These are phyloP conservation scores for Fusarium avenaceum DNA, from an alignment of 2,329 filamentous ascomycete genomes.

Conservation along the genomic window DNA sequence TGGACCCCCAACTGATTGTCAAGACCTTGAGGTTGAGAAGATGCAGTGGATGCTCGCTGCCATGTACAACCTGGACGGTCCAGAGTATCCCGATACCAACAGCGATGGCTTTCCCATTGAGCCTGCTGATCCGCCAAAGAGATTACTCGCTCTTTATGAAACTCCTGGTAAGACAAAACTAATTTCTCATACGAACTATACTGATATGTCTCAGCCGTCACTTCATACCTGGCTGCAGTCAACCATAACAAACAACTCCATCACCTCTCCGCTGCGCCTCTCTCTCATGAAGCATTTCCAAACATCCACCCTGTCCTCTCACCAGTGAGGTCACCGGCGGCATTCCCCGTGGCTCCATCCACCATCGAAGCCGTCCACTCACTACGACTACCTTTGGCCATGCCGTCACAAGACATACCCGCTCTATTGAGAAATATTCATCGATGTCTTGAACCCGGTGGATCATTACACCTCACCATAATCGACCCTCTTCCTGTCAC, in stretches of 20 bases:
- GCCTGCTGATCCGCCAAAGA: constrained; percentile 18
- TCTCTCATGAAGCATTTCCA: constrained; percentile 52
- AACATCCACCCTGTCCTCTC: constrained; percentile 59
- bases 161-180: constrained; percentile 16
- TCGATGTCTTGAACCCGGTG: constrained; percentile 68
- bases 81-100: not conserved
- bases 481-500: constrained; percentile 72
- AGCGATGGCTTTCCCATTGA: constrained; percentile 46
- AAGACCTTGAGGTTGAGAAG: constrained; percentile 64
- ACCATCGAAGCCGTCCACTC: constrained; percentile 65
- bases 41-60: constrained; percentile 72
- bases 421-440: constrained; percentile 69
- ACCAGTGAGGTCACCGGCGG: constrained; percentile 54
- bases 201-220: constrained; percentile 15
- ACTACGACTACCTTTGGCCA: constrained; percentile 68
- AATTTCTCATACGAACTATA: fast-evolving
- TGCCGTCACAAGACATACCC: constrained; percentile 69
- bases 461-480: constrained; percentile 69
- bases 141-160: constrained; percentile 34
- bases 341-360: constrained; percentile 56
- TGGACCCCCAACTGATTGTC: not conserved
- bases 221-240: constrained; percentile 33
- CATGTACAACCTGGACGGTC: constrained; percentile 60
- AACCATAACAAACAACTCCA: constrained; percentile 33
- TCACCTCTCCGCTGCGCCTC: constrained; percentile 33